Evolutionary conservation across 352 stramenopile genomes (phyloP).

Genomic region (Thalassiosira livingstoniorum): DNA sequence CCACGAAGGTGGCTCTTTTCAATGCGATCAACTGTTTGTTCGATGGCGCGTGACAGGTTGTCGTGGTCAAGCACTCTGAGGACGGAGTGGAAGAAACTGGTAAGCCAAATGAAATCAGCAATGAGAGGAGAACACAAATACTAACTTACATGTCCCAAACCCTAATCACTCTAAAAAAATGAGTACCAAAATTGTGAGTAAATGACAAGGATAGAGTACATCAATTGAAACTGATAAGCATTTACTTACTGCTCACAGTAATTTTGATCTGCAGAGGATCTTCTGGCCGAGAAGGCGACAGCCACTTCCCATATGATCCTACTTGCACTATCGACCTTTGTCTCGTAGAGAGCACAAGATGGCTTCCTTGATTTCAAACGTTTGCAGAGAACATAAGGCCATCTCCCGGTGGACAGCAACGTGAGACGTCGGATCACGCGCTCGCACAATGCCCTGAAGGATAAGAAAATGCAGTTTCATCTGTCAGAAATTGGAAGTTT

Average conservation of each 20-base stretch:
- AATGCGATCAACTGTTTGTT: conserved; percentile 52
- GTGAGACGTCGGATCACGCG: conserved; percentile 54
- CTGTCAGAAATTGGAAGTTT: no score
- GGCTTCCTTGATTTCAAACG: conserved; percentile 43
- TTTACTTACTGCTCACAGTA: conserved; percentile 49
- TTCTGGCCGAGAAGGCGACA: conserved; percentile 51
- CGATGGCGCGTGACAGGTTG: conserved; percentile 48
- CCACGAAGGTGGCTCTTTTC: conserved; percentile 58
- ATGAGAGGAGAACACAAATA: not conserved
- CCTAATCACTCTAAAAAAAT: conserved; percentile 41
- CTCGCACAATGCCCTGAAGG: conserved; percentile 52
- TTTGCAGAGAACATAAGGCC: conserved; percentile 69
- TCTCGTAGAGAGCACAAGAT: conserved; percentile 50
- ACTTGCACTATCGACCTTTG: conserved; percentile 60
- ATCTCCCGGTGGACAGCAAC: conserved; percentile 63
- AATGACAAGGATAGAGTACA: not conserved
- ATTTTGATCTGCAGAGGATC: conserved; percentile 37
- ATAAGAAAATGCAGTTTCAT: no score
- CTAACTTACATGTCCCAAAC: conserved; percentile 57
- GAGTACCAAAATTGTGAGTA: not conserved
- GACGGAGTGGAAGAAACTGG: no score
- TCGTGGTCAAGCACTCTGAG: conserved; percentile 53
- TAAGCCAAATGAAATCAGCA: not conserved
- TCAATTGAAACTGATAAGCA: not conserved
- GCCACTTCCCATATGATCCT: conserved; percentile 66